Evolutionary conservation across 306 rosid genomes (phyloP).

Genomic region (Fragaria ananassa): DNA sequence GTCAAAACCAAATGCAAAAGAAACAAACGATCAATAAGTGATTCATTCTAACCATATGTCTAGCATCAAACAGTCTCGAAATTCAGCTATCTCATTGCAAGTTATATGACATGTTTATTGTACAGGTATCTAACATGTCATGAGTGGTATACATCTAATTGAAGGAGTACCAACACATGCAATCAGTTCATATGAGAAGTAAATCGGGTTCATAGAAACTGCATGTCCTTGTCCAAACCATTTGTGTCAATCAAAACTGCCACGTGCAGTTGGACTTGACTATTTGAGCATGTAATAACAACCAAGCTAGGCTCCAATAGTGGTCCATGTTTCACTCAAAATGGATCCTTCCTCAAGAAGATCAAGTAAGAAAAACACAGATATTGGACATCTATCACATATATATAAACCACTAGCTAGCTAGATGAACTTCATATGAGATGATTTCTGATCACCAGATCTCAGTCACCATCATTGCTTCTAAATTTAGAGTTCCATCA

Average conservation of each 20-base stretch:
- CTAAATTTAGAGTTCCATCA: not conserved
- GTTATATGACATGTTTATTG: not conserved
- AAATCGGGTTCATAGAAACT: not conserved
- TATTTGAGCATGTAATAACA: not conserved
- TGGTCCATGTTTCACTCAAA: not conserved
- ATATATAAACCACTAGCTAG: not conserved
- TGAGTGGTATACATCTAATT: not conserved
- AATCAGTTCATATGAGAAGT: not conserved
- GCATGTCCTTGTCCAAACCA: not conserved
- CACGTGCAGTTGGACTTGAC: not conserved
- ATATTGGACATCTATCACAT: not conserved
- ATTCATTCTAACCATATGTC: not conserved
- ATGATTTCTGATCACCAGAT: not conserved
- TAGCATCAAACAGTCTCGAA: not conserved
- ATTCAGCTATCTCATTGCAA: not conserved
- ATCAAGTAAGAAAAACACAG: not conserved
- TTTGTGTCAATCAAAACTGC: not conserved
- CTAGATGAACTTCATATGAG: not conserved
- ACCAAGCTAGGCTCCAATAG: not conserved
- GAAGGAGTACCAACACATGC: not conserved
- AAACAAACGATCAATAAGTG: too few species aligned
- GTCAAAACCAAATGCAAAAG: too few species aligned
- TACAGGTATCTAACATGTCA: not conserved
- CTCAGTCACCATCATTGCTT: conserved; percentile 1
- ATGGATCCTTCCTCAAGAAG: not conserved